Evolutionary conservation across 1,139 yeast species (phyloP).

Genomic region (Casaregolazyma suthepensis): DNA sequence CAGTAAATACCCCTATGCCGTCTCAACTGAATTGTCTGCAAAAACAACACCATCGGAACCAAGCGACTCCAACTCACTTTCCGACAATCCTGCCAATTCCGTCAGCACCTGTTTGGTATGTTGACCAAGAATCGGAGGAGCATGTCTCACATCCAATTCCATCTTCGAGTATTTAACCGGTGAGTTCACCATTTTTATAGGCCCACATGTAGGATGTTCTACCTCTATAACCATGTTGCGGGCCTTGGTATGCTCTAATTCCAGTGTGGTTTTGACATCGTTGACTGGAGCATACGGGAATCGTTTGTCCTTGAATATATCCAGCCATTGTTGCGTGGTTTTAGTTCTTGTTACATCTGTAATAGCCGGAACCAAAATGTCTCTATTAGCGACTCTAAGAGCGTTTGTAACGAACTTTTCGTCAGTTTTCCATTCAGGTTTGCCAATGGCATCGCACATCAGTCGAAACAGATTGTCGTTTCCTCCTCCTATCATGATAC

Average conservation of each 20-base stretch:
- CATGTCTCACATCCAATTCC: constrained; percentile 34
- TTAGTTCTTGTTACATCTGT: constrained; percentile 26
- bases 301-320: constrained; percentile 29
- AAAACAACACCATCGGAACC: constrained; percentile 25
- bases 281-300: constrained; percentile 41
- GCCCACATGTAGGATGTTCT: constrained; percentile 34
- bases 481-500: constrained; percentile 40
- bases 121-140: constrained; percentile 38
- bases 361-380: constrained; percentile 32
- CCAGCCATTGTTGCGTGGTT: constrained; percentile 35
- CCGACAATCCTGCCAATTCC: constrained; percentile 23
- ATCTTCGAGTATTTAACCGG: constrained; percentile 38
- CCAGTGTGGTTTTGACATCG: constrained; percentile 34
- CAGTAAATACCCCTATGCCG: background rate
- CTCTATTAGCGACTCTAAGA: constrained; percentile 33
- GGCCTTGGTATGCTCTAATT: constrained; percentile 35
- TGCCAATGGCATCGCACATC: constrained; percentile 32
- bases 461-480: constrained; percentile 35
- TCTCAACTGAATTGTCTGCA: background rate
- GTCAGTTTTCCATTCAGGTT: constrained; percentile 36
- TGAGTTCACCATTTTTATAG: constrained; percentile 34
- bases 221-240: constrained; percentile 35
- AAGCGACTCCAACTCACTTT: constrained; percentile 19
- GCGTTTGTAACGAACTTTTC: constrained; percentile 33
- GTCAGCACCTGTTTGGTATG: constrained; percentile 29